Base-by-base conservation (phyloP, 2,329 filamentous ascomycete genomes). In the Clarireedia sp. region DNA sequence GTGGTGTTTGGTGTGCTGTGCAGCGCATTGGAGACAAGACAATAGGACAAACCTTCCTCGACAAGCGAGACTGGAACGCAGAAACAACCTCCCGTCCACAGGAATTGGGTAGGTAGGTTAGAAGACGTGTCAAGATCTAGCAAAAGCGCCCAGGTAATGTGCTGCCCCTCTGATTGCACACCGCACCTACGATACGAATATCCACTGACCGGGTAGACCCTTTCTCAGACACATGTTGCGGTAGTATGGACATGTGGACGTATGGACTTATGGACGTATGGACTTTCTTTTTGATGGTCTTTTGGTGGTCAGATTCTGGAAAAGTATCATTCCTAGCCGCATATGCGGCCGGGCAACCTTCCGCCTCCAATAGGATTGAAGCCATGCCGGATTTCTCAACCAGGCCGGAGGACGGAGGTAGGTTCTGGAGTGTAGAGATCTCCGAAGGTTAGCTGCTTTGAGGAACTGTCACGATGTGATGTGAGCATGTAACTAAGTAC, bases 321-420 rank as follows among this genome's bases (percentile, higher is more conserved):
- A 47, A 54, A 16, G 43, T 41, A 54, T 41, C 14, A 37, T 17
- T 24, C 36, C 45, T 46, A 36, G 52, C 24, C 37, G n/a, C 52
- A 50, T 54, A 54, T 54, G 52, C 26, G 37, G 37, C 37, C 45
- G 37, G 36, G 37, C 52, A 16, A 19, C 40, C 33, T 41, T 37
- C 52, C 52, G 46, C 37, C 52, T 50, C 52, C 52, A 50, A 54
- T 54, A 41, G 52, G 52, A 50, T 36, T 23, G n/a, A 12, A 41
- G 37, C 52, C 52, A 54, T 50, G 14, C 43, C 24, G 24, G 29
- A 5, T 50, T 43, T 17, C 46, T 54, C 37, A 36, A 41, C 16
- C 6, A 49, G 36, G 24, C 19, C 52, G 37, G 45, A 24, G 44
- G 44, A 45, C 29, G 12, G 19, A 40, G 51, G 45, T 9, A 41